Conservation (phyloP, 352 stramenopile species). For the Globisporangium iwayamae region DNA sequence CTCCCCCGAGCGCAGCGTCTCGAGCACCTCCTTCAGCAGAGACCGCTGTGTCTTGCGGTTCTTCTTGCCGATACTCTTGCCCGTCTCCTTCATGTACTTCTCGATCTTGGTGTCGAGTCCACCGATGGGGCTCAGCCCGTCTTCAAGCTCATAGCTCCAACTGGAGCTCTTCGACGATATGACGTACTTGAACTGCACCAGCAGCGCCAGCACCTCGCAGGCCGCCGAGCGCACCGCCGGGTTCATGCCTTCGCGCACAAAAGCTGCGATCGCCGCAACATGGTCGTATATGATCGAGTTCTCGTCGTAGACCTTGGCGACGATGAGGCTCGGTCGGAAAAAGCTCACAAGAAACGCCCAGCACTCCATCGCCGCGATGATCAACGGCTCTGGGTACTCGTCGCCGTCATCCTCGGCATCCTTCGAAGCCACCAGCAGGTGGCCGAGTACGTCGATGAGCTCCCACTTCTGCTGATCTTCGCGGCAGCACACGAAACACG, state of each 20-base stretch:
- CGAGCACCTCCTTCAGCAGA: conserved; percentile 65
- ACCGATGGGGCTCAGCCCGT: conserved; percentile 32
- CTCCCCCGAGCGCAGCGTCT: conserved; percentile 53
- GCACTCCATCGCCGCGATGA: conserved; percentile 59
- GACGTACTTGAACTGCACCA: conserved; percentile 64
- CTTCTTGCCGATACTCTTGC: conserved; percentile 72
- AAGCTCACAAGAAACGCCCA: conserved; percentile 56
- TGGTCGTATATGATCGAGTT: conserved; percentile 49
- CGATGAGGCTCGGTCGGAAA: conserved; percentile 41
- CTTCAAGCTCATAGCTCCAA: conserved; percentile 52
- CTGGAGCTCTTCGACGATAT: conserved; percentile 15
- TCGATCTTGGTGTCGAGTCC: conserved; percentile 52
- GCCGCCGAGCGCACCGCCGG: conserved; percentile 35
- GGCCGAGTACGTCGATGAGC: conserved; percentile 45
- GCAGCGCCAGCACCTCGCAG: conserved; percentile 54
- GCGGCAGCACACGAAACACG: conserved; percentile 51
- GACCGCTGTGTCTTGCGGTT: conserved; percentile 60
- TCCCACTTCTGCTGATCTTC: conserved; percentile 66
- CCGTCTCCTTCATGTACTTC: conserved; percentile 58
- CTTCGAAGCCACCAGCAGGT: conserved; percentile 36
- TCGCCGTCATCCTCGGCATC: conserved; percentile 51
- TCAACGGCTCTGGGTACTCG: conserved; percentile 38
- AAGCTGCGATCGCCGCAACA: conserved; percentile 42
- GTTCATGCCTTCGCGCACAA: conserved; percentile 49
- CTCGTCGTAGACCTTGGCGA: conserved; percentile 46